Evolutionary conservation across 306 rosid genomes (phyloP), one percentile per base, ranked within the genome.

Genomic region (Acacia melanoxylon): DNA sequence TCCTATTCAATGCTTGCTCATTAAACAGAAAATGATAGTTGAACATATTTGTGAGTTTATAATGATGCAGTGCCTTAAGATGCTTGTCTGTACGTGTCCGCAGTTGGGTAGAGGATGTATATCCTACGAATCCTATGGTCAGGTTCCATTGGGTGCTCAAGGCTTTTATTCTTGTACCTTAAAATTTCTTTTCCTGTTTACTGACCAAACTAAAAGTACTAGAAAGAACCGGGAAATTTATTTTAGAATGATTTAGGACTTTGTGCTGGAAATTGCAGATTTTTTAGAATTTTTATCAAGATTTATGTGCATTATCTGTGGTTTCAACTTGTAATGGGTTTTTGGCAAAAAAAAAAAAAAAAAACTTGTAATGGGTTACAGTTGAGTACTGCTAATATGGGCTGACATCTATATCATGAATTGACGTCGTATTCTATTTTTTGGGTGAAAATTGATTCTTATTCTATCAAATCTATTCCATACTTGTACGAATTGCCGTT

Each of bases 401-500:
- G 70, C 78, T 69, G 45, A 52, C 61, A 25, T 48, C 68, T 68
- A 69, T 79, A 46, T 20, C 40, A 37, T 48, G 25, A 11, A 69
- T 52, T 33, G 27, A 52, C 19, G 7, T 65, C 67, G 44, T 70
- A 63, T 63, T 4, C 58, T 71, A 31, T 77, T 20, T 58, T 54
- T 58, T 58, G 27, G 63, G 63, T 58, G 29, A 58, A 22, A 10
- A 61, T 42, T 24, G 37, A 44, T 24, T 63, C 56, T 52, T 70
- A 70, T 71, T 2, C 45, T 51, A 52, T 77, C 27, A 44, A 54
- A 79, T 52, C 6, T 72, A 75, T 37, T 84, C 67, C 44, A 66
- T 65, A 46, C 42, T 37, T 40, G 46, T 61, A 58, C 58, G 67
- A 49, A 37, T 48, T 68, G 33, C 42, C 11, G 59, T 35, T 56